These are phyloP conservation scores for Neurospora sp. DNA, from an alignment of 495 filamentous ascomycete genomes.

Conservation along the genomic window DNA sequence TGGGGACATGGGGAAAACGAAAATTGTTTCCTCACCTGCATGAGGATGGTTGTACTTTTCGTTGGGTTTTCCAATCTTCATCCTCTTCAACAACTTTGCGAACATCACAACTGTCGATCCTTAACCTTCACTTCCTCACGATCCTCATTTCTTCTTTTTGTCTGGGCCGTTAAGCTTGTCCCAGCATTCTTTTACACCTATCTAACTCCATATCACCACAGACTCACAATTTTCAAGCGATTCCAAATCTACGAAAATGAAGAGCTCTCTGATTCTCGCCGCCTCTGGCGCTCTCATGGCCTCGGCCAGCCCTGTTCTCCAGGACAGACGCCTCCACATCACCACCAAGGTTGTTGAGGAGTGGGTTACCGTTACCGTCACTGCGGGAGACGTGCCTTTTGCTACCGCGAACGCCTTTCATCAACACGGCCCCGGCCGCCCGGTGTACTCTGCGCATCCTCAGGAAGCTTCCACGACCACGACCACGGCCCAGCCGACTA, in stretches of 20 bases:
- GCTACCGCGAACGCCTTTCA: conserved; percentile 5
- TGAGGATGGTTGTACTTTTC: neutral
- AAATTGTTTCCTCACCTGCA: neutral
- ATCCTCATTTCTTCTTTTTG: neutral
- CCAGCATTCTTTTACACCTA: conserved; percentile 7
- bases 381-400: conserved; percentile 29
- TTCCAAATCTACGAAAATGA: conserved; percentile 46
- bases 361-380: conserved; percentile 53
- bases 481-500: conserved; percentile 2
- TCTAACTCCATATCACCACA: conserved; percentile 2
- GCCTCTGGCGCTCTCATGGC: conserved; percentile 53
- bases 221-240: neutral
- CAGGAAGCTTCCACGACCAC: conserved; percentile 11
- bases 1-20: neutral
- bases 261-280: conserved; percentile 51
- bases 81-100: neutral
- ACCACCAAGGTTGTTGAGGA: conserved; percentile 47
- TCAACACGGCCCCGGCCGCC: conserved; percentile 5
- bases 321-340: conserved; percentile 47
- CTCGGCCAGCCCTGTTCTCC: conserved; percentile 48
- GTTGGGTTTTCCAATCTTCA: neutral
- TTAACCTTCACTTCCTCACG: neutral
- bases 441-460: neutral
- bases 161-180: neutral
- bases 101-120: neutral